phyloP scores from a whole-genome alignment of 805 yeast species.

The Metschnikowia matae region DNA sequence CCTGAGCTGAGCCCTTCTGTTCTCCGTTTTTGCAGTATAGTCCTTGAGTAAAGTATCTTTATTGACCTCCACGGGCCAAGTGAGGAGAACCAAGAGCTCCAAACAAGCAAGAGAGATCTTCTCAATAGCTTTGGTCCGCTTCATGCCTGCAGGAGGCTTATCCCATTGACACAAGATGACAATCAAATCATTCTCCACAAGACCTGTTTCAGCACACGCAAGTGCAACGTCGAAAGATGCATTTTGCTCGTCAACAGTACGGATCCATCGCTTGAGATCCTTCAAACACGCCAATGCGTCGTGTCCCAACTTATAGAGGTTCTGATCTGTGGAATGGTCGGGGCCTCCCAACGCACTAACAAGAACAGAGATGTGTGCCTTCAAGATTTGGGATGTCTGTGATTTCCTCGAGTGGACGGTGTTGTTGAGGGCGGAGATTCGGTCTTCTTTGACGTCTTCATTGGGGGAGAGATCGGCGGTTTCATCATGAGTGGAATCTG shows the following conservation, averaged over 20 bases:
- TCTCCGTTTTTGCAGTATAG: slow-evolving; percentile 57
- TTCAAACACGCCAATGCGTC: slow-evolving; percentile 84
- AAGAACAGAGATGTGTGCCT: slow-evolving; percentile 73
- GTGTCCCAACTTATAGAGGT: slow-evolving; percentile 75
- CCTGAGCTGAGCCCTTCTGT: slow-evolving; percentile 45
- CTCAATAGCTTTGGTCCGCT: slow-evolving; percentile 34
- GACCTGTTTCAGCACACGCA: slow-evolving; percentile 77
- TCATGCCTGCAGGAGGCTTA: slow-evolving; percentile 24
- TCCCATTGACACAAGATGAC: slow-evolving; percentile 78
- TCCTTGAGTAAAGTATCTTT: slow-evolving; percentile 41
- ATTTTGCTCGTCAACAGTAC: slow-evolving; percentile 71
- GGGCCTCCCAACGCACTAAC: slow-evolving; percentile 91
- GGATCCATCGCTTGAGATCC: slow-evolving; percentile 86
- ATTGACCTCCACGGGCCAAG: slow-evolving; percentile 78
- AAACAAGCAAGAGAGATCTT: slow-evolving; percentile 67
- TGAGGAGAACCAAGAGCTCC: slow-evolving; percentile 76
- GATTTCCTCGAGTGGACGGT: slow-evolving; percentile 31
- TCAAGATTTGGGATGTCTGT: slow-evolving; percentile 40
- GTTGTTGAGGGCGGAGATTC: slow-evolving; percentile 18
- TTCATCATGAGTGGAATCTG: background rate
- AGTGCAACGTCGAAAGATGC: slow-evolving; percentile 76
- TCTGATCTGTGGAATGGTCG: slow-evolving; percentile 56
- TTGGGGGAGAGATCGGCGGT: slow-evolving; percentile 12
- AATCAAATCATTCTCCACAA: slow-evolving; percentile 68
- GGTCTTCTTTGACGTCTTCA: slow-evolving; percentile 12